These are phyloP conservation scores for Xenoacremonium recifei DNA, from an alignment of 2,329 filamentous ascomycete species.

Conservation along the genomic window DNA sequence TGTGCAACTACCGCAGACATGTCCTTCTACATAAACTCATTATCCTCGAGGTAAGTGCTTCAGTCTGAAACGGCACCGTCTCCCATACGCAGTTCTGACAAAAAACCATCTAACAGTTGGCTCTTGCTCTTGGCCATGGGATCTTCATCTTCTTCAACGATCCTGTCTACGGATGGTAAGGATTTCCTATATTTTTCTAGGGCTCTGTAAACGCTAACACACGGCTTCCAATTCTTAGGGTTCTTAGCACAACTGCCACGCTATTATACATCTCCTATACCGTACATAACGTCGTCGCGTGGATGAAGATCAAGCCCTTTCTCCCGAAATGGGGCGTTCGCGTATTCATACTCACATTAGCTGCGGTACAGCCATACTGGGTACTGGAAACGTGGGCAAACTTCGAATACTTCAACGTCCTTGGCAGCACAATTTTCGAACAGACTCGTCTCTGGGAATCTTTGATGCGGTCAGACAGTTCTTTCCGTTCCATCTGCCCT, in stretches of 20 bases:
- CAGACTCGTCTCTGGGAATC: conserved; percentile 10
- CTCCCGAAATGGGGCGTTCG: conserved; percentile 12
- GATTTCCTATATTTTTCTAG: too few species aligned
- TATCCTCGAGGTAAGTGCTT: conserved; percentile 10
- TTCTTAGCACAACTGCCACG: conserved; percentile 9
- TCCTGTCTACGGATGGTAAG: conserved; percentile 8
- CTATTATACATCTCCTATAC: conserved; percentile 13
- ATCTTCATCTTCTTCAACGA: conserved; percentile 13
- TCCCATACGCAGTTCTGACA: too few species aligned
- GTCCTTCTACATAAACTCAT: conserved; percentile 15
- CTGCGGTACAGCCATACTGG: conserved; percentile 13
- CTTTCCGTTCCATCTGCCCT: too few species aligned
- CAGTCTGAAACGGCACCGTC: background rate
- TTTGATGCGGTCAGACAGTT: conserved; percentile 4
- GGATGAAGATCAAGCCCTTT: conserved; percentile 16
- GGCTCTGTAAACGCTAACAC: too few species aligned
- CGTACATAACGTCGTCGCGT: conserved; percentile 12
- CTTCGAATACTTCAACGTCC: conserved; percentile 13
- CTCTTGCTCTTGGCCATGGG: conserved; percentile 10
- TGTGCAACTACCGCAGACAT: conserved; percentile 13
- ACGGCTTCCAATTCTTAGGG: too few species aligned
- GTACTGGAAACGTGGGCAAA: conserved; percentile 12
- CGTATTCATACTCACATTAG: conserved; percentile 10
- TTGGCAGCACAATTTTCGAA: conserved; percentile 6
- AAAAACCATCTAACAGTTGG: conserved; percentile 1